Conservation (phyloP, 768 basidiomycete species). For the Lactarius deliciosus region DNA sequence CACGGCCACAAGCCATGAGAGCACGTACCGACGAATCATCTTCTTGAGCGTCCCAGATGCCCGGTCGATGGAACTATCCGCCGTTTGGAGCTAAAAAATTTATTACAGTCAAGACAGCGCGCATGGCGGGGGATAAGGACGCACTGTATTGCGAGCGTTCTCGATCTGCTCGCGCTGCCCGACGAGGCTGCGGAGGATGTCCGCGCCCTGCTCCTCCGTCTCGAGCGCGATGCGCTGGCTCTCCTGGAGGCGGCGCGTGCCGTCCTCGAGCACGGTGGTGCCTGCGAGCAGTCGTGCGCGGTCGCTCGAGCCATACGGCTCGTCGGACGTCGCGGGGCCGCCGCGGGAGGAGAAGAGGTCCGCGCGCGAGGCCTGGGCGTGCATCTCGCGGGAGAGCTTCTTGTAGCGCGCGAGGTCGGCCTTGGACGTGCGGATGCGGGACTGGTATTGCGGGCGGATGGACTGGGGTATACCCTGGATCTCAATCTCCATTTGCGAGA, state of each 20-base stretch:
- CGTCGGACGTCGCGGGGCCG: conserved; percentile 67
- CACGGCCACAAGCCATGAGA: conserved; percentile 9
- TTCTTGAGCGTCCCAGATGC: conserved; percentile 90
- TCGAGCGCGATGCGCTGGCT: conserved; percentile 91
- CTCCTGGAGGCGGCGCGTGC: conserved; percentile 80
- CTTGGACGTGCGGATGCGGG: conserved; percentile 73
- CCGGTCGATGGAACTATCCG: conserved; percentile 86
- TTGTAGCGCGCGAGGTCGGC: conserved; percentile 75
- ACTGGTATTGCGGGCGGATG: conserved; percentile 72
- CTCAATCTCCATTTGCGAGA: conserved; percentile 99
- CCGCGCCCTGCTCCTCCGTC: conserved; percentile 94
- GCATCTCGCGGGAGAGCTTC: conserved; percentile 73
- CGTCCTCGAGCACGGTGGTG: conserved; percentile 78
- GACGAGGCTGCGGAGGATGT: conserved; percentile 83
- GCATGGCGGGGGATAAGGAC: conserved; percentile 31
- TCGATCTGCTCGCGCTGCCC: conserved; percentile 93
- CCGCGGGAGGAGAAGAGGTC: conserved; percentile 58
- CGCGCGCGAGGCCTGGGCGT: conserved; percentile 64
- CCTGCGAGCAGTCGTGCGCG: conserved; percentile 79
- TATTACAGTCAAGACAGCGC: not conserved
- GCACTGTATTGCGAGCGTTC: conserved; percentile 84
- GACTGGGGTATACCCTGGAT: conserved; percentile 91
- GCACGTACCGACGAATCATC: conserved; percentile 88
- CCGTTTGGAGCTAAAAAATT: conserved; percentile 66
- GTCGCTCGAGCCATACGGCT: conserved; percentile 68